These are phyloP conservation scores for Porphyra umbilicalis DNA, from an alignment of 31 red algal species.

Conservation along the genomic window DNA sequence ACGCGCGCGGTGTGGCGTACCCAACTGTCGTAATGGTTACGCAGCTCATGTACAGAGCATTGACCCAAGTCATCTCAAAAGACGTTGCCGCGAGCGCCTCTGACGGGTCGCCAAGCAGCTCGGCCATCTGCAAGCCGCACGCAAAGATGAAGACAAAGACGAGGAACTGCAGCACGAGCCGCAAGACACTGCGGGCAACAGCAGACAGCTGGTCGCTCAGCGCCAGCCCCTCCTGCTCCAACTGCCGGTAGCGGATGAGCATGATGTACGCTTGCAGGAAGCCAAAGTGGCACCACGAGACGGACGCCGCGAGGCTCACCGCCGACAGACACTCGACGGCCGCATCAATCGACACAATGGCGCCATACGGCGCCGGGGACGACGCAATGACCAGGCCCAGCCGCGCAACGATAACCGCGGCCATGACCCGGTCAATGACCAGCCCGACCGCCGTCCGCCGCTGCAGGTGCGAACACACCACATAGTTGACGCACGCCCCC, in stretches of 20 bases:
- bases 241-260: conserved; percentile 38
- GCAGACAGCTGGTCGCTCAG: conserved; percentile 13
- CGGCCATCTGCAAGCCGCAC: conserved; percentile 62
- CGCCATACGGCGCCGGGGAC: conserved; percentile 22
- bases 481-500: neutral
- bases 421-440: neutral
- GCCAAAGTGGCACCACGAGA: conserved; percentile 72
- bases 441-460: neutral
- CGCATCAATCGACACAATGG: conserved; percentile 18
- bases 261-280: conserved; percentile 80
- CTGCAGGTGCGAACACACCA: neutral
- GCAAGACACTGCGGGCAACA: conserved; percentile 40
- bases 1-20: neutral
- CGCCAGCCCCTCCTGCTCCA: conserved; percentile 19
- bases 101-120: conserved; percentile 66
- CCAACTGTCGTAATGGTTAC: conserved; percentile 82
- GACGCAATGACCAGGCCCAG: conserved; percentile 23
- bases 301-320: conserved; percentile 26
- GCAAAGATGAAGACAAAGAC: conserved; percentile 83
- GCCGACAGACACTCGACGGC: conserved; percentile 57
- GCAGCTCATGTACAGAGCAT: conserved; percentile 78
- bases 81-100: conserved; percentile 50
- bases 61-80: conserved; percentile 70
- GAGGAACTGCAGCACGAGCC: conserved; percentile 46
- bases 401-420: conserved; percentile 9